These are phyloP conservation scores for apple (Malus domestica) DNA, from an alignment of 306 rosid genomes.

Conservation along the genomic window ASM211411v1 NC_041790.1:3687501-3688000, in stretches of 20 bases:
- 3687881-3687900: neutral
- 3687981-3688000: neutral
- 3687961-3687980: neutral
- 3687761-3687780: constrained; percentile 82
- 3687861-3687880: neutral
- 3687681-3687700: constrained; percentile 67
- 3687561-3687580: constrained; percentile 74
- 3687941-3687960: neutral
- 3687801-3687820: constrained; percentile 71
- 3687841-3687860: constrained; percentile 34
- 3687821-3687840: constrained; percentile 60
- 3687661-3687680: constrained; percentile 50
- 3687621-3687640: constrained; percentile 73
- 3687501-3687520: constrained; percentile 92
- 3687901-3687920: neutral
- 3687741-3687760: constrained; percentile 86
- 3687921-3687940: neutral
- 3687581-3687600: constrained; percentile 74
- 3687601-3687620: constrained; percentile 57
- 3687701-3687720: constrained; percentile 84
- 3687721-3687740: constrained; percentile 70
- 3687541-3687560: constrained; percentile 66
- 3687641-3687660: constrained; percentile 57
- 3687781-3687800: constrained; percentile 72
- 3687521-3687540: constrained; percentile 90